These are phyloP conservation scores for Claviceps spartinae DNA, from an alignment of 2,329 filamentous ascomycete species.

Conservation along the genomic window DNA sequence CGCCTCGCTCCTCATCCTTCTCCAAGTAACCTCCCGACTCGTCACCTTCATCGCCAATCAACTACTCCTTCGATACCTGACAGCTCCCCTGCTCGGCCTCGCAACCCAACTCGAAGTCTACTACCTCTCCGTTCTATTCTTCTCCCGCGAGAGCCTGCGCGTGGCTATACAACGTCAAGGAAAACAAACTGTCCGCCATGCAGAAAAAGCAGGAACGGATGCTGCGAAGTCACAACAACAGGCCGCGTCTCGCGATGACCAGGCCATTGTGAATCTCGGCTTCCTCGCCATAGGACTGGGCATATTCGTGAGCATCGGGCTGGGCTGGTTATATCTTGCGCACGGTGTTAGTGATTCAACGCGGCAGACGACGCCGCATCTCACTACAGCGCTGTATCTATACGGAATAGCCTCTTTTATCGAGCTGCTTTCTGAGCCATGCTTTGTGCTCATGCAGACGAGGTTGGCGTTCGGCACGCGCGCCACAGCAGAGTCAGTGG, in stretches of 20 bases:
- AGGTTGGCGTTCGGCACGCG: constrained; percentile 67
- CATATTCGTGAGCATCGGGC: constrained; percentile 42
- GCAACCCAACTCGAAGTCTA: constrained; percentile 87
- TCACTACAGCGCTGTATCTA: constrained; percentile 37
- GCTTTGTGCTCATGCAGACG: constrained; percentile 77
- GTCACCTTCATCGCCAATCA: constrained; percentile 90
- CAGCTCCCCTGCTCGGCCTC: constrained; percentile 70
- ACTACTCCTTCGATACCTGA: constrained; percentile 73
- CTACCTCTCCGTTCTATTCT: constrained; percentile 86
- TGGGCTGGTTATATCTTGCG: constrained; percentile 56
- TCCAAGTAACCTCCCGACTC: constrained; percentile 77
- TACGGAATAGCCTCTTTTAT: constrained; percentile 47
- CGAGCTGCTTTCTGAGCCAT: constrained; percentile 76
- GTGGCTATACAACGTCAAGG: constrained; percentile 76
- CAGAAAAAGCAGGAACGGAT: neutral
- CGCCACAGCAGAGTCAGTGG: constrained; percentile 69
- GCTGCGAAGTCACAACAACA: neutral
- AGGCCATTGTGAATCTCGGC: constrained; percentile 77
- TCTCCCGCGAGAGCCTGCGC: constrained; percentile 79
- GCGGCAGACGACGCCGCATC: constrained; percentile 50
- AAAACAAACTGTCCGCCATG: constrained; percentile 1
- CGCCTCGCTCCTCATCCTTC: constrained; percentile 71
- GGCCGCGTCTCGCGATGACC: constrained; percentile 30
- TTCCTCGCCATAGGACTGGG: constrained; percentile 67
- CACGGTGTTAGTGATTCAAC: constrained; percentile 33